A percentile compares a stretch with the other conserved stretches of the same genome.
These are phyloP conservation scores for Nasturtium officinale DNA, from an alignment of 345 rosid species.

Conservation along the genomic window DNA sequence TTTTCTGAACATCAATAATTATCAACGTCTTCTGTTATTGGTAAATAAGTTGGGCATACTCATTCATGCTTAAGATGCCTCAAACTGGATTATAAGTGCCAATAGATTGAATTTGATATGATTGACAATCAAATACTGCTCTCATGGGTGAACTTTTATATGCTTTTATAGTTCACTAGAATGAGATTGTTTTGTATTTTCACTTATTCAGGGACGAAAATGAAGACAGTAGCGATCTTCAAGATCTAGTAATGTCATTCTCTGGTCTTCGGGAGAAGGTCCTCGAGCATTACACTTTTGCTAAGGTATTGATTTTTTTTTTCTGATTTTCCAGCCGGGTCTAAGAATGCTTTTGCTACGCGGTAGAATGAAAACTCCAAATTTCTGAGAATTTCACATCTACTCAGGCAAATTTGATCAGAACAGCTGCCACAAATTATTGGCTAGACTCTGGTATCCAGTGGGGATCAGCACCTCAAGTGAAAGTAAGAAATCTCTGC, in stretches of 20 bases:
- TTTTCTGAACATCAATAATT: slow-evolving; percentile 13
- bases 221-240: slow-evolving; percentile 70
- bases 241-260: slow-evolving; percentile 75
- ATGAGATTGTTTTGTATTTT: slow-evolving; percentile 33
- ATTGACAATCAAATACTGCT: slow-evolving; percentile 3
- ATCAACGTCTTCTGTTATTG: slow-evolving; percentile 1
- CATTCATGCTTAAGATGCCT: slow-evolving; percentile 18
- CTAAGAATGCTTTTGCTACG: neutral
- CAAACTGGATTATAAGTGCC: neutral
- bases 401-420: slow-evolving; percentile 81
- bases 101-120: neutral
- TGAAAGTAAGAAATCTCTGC: slow-evolving; percentile 60
- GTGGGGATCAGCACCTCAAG: slow-evolving; percentile 94
- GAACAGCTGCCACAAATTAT: slow-evolving; percentile 80
- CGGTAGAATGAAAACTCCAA: slow-evolving; percentile 4
- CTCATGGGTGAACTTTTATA: neutral
- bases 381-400: neutral
- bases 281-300: slow-evolving; percentile 87
- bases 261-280: slow-evolving; percentile 86
- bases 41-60: slow-evolving; percentile 6
- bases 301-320: slow-evolving; percentile 60
- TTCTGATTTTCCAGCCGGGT: neutral
- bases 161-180: slow-evolving; percentile 8
- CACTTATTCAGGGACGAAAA: slow-evolving; percentile 59
- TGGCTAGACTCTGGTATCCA: slow-evolving; percentile 86